Evolutionary conservation across 2,329 filamentous ascomycete species (phyloP).

Genomic region (Elsinoe batatas): DNA sequence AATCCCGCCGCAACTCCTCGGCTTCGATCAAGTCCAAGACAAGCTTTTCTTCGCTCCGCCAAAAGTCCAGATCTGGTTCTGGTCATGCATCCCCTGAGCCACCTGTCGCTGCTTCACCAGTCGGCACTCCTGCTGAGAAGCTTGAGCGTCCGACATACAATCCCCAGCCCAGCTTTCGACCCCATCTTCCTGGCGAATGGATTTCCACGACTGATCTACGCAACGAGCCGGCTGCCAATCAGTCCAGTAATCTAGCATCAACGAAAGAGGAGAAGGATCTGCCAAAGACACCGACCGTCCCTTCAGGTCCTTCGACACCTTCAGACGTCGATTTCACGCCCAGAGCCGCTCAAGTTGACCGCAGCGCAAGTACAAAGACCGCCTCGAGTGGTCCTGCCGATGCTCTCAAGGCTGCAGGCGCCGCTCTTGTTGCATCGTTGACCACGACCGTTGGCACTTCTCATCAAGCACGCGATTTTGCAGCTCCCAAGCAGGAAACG

Average conservation of each 20-base stretch:
- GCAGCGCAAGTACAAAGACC: slow-evolving; percentile 12
- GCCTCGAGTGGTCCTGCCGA: slow-evolving; percentile 29
- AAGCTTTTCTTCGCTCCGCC: slow-evolving; percentile 32
- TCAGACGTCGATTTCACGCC: slow-evolving; percentile 26
- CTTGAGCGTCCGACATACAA: slow-evolving; percentile 13
- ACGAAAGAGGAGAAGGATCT: not conserved
- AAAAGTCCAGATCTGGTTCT: slow-evolving; percentile 19
- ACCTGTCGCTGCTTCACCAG: slow-evolving; percentile 5
- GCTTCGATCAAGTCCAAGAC: slow-evolving; percentile 34
- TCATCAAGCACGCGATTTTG: slow-evolving; percentile 27
- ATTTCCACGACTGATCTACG: slow-evolving; percentile 29
- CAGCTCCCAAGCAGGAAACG: slow-evolving; percentile 17
- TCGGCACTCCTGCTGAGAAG: not conserved
- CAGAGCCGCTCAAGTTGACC: slow-evolving; percentile 24
- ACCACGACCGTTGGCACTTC: slow-evolving; percentile 30
- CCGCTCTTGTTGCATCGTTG: slow-evolving; percentile 39
- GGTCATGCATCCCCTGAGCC: not conserved
- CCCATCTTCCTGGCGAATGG: slow-evolving; percentile 45
- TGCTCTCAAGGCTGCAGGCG: slow-evolving; percentile 38
- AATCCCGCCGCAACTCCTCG: slow-evolving; percentile 38
- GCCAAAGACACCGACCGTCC: not conserved
- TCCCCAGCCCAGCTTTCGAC: slow-evolving; percentile 37
- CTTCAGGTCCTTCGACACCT: slow-evolving; percentile 8
- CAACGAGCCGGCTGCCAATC: not conserved
- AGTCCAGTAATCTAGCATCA: not conserved